Evolutionary conservation across 352 stramenopile species (phyloP).

Genomic region (Phytophthora aleatoria): DNA sequence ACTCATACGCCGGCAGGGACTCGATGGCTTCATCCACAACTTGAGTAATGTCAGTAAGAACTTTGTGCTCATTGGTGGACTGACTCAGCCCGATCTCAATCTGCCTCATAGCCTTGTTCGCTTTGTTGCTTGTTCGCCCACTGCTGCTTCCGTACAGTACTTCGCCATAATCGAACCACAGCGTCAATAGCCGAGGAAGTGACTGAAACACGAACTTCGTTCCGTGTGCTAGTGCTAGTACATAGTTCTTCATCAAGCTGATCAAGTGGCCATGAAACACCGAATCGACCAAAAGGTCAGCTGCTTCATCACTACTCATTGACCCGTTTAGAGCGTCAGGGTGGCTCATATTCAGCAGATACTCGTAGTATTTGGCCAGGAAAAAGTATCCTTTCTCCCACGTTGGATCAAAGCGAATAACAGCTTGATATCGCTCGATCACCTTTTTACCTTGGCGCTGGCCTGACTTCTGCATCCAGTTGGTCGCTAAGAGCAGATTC

Average conservation of each 20-base stretch:
- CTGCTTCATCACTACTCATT: conserved; percentile 47
- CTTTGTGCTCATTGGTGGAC: conserved; percentile 56
- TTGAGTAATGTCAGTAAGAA: conserved; percentile 70
- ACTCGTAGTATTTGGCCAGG: conserved; percentile 92
- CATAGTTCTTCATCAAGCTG: conserved; percentile 95
- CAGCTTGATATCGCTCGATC: conserved; percentile 93
- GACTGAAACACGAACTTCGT: conserved; percentile 98
- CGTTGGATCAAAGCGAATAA: conserved; percentile 92
- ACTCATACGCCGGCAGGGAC: conserved; percentile 89
- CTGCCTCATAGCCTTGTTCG: conserved; percentile 66
- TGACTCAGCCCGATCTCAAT: conserved; percentile 65
- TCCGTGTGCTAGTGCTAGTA: conserved; percentile 74
- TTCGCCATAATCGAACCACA: conserved; percentile 97
- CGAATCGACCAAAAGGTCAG: conserved; percentile 49
- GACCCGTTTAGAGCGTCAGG: conserved; percentile 45
- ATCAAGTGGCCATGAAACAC: conserved; percentile 80
- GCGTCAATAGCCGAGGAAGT: conserved; percentile 95
- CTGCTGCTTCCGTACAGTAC: conserved; percentile 50
- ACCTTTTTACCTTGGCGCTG: conserved; percentile 95
- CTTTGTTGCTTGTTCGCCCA: conserved; percentile 40
- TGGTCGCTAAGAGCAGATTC: conserved; percentile 92
- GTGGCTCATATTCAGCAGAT: conserved; percentile 82
- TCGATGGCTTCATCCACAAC: conserved; percentile 64
- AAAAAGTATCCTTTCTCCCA: conserved; percentile 96
- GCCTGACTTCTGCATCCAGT: conserved; percentile 96